Base-by-base conservation (phyloP, 1,284 basidiomycete species). In the Gymnopus androsaceus region DNA sequence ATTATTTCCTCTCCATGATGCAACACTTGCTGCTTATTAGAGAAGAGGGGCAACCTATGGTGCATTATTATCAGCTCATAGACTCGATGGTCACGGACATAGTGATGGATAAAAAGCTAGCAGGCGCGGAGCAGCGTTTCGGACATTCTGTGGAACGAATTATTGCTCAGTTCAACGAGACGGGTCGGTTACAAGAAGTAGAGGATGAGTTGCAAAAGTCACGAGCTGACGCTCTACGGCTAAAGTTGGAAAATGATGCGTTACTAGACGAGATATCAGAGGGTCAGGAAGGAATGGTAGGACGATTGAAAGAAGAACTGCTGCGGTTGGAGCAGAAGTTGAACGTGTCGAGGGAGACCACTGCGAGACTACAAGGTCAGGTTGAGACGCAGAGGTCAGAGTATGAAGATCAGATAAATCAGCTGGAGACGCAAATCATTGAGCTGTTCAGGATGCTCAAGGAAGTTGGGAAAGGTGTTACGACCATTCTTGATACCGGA, bases 361-460 rank as follows among this genome's bases (percentile, higher is more conserved):
- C 87, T 4, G 78, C 85, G 25, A 79, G 86, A 48, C 75, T 94
- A 4, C 88, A 93, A 64, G 83, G 83, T 19, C 90, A 95, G 67
- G 77, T 98, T 62, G 87, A 86, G 59, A 82, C 84, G 46, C 92
- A 96, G 77, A 91, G 89, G 67, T 73, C 75, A 31, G 86, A 84
- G 11, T 96, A 96, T 67, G 92, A 96, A 66, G 90, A 94, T 59
- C 87, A 88, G 59, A 92, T 98, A 56, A 80, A 84, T 1, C 91
- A 94, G 67, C 84, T 98, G 15, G 94, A 98, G 69, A 81, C 90
- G 6, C 93, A 97, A 76, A 95, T 96, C 59, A 85, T 93, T 77
- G 95, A 98, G 70, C 72, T 98, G 17, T 98, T 96, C 77, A 82
- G 90, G 62, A 95, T 96, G 90, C 78, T 97, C 46, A 91, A 87